Percentiles rank a stretch among this genome's conserved stretches.
These are phyloP conservation scores for Erysimum cheiri DNA, from an alignment of 441 rosid species.

Conservation along the genomic window DNA sequence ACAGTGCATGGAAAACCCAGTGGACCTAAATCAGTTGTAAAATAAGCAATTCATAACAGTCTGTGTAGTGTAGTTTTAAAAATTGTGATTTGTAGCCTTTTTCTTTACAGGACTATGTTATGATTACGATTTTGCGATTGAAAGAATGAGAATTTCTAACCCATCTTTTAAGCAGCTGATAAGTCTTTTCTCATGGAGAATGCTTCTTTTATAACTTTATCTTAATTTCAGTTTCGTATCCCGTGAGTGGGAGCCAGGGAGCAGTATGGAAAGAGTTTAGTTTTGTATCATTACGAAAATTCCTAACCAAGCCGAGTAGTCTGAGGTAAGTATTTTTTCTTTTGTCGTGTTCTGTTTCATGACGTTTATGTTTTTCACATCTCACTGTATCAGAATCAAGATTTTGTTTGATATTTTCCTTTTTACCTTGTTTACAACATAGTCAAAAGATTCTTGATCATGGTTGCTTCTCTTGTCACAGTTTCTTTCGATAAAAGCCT, in stretches of 20 bases:
- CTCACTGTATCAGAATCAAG: constrained; percentile 6
- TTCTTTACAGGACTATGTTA: constrained; percentile 32
- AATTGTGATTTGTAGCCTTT: constrained; percentile 41
- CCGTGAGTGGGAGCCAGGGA: constrained; percentile 6
- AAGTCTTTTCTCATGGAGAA: constrained; percentile 24
- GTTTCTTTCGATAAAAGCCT: constrained; percentile 1
- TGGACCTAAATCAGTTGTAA: constrained; percentile 87
- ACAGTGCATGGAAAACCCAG: constrained; percentile 85
- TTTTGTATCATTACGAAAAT: background rate
- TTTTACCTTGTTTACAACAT: background rate
- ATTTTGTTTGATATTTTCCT: background rate
- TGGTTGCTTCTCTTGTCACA: constrained; percentile 2
- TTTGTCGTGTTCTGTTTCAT: background rate
- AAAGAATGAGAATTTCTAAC: constrained; percentile 33
- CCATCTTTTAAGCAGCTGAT: constrained; percentile 19
- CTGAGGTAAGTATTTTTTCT: constrained; percentile 17
- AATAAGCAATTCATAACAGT: constrained; percentile 40
- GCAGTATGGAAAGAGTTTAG: constrained; percentile 3
- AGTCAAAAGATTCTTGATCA: background rate
- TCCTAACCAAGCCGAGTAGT: constrained; percentile 10
- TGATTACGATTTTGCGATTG: constrained; percentile 16
- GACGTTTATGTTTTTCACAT: constrained; percentile 1
- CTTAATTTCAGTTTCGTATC: constrained; percentile 17
- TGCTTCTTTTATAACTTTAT: constrained; percentile 25
- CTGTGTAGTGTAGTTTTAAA: constrained; percentile 28